Conservation (phyloP, 495 filamentous ascomycete species). For the Mycothermus thermophilus region DNA sequence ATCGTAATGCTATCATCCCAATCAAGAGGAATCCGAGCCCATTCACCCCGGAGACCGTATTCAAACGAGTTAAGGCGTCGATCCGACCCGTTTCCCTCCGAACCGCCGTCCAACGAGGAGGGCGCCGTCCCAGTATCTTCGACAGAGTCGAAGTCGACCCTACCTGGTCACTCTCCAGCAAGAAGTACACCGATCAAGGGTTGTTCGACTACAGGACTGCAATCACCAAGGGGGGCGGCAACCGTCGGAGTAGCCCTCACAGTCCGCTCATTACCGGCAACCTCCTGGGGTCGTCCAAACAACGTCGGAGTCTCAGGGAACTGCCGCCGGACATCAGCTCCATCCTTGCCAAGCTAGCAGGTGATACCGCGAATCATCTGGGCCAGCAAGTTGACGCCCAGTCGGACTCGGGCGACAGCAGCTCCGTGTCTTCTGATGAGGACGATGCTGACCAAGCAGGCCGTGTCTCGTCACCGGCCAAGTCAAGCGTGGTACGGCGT, state of each 20-base stretch:
- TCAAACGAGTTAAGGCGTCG: slow-evolving; percentile 33
- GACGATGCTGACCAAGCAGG: slow-evolving; percentile 32
- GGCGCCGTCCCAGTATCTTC: slow-evolving; percentile 28
- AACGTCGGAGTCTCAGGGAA: slow-evolving; percentile 25
- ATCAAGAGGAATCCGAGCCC: slow-evolving; percentile 32
- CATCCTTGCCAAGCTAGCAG: slow-evolving; percentile 17
- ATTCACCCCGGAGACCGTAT: slow-evolving; percentile 39
- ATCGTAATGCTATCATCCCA: slow-evolving; percentile 15
- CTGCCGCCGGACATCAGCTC: slow-evolving; percentile 19
- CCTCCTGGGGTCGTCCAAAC: slow-evolving; percentile 22
- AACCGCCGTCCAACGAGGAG: slow-evolving; percentile 4
- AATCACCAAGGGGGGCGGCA: slow-evolving; percentile 11
- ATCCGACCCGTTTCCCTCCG: slow-evolving; percentile 15
- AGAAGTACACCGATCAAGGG: slow-evolving; percentile 39
- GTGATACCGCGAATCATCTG: slow-evolving; percentile 13
- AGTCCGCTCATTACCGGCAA: slow-evolving; percentile 29
- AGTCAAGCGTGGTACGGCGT: slow-evolving; percentile 25
- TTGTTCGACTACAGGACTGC: slow-evolving; percentile 29
- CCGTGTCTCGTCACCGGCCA: slow-evolving; percentile 30
- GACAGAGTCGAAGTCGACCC: slow-evolving; percentile 37
- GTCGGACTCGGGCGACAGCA: slow-evolving; percentile 34
- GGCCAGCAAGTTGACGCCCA: slow-evolving; percentile 20
- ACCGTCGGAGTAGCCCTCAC: slow-evolving; percentile 4
- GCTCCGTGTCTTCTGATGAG: slow-evolving; percentile 36
- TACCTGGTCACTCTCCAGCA: slow-evolving; percentile 30